These are phyloP conservation scores for Blastomyces silverae DNA, from an alignment of 2,329 filamentous ascomycete genomes.

Conservation along the genomic window DNA sequence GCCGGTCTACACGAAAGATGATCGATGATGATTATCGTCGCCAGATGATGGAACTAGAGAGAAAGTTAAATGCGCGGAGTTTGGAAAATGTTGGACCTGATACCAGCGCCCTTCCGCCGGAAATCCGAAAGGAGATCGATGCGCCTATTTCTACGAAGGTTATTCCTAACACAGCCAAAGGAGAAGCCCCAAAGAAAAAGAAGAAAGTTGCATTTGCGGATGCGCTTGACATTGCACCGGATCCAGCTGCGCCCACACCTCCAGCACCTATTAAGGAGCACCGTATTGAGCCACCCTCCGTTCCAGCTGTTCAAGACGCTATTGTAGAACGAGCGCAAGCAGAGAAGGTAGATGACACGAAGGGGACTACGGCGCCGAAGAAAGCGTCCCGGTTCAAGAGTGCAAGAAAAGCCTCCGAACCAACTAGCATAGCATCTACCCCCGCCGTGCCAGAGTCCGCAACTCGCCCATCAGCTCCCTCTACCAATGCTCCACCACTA, in stretches of 20 bases:
- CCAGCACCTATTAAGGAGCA: conserved; percentile 23
- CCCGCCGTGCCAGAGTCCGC: conserved; percentile 5
- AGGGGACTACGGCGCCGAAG: conserved; percentile 25
- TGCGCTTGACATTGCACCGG: conserved; percentile 61
- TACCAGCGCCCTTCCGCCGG: conserved; percentile 30
- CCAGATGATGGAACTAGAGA: conserved; percentile 80
- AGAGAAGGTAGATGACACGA: conserved; percentile 22
- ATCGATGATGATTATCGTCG: conserved; percentile 68
- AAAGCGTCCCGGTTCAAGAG: conserved; percentile 43
- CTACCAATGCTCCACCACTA: conserved; percentile 21
- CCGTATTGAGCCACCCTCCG: conserved; percentile 35
- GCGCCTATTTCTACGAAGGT: conserved; percentile 17
- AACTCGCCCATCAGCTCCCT: conserved; percentile 23
- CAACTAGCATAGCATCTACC: conserved; percentile 16
- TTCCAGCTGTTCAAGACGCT: conserved; percentile 36
- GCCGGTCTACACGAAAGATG: conserved; percentile 60
- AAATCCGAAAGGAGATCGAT: conserved; percentile 31
- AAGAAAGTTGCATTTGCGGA: conserved; percentile 80
- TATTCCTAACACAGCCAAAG: conserved; percentile 17
- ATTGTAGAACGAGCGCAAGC: conserved; percentile 39
- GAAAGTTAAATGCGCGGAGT: conserved; percentile 57
- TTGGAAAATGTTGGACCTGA: conserved; percentile 54
- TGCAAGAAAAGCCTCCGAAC: conserved; percentile 25
- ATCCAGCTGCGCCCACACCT: conserved; percentile 25
- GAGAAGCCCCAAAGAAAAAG: conserved; percentile 37